Evolutionary conservation across 352 stramenopile species (phyloP).

Genomic region (Pseudoperonospora humuli): DNA sequence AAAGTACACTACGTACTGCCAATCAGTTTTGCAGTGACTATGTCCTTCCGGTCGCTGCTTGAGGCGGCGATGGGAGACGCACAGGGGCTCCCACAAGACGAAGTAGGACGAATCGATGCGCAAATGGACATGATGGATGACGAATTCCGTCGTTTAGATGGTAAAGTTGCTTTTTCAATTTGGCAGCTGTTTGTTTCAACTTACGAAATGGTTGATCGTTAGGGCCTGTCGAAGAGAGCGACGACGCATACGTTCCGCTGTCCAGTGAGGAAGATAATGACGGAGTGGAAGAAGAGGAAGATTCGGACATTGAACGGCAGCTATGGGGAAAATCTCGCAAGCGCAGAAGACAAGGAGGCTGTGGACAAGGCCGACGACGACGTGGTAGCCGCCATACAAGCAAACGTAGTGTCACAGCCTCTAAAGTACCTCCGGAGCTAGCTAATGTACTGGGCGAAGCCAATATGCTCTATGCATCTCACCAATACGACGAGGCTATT

Average conservation of each 20-base stretch:
- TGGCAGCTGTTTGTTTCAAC: neutral
- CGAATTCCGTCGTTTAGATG: constrained; percentile 12
- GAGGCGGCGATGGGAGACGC: constrained; percentile 71
- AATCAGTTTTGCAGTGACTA: constrained; percentile 18
- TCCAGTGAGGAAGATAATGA: constrained; percentile 54
- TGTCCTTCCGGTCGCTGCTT: constrained; percentile 82
- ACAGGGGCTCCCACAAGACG: constrained; percentile 37
- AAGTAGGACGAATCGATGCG: constrained; percentile 15
- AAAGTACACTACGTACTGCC: neutral
- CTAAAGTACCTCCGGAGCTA: constrained; percentile 72
- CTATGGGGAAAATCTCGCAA: constrained; percentile 73
- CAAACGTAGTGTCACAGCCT: constrained; percentile 55
- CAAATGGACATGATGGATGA: constrained; percentile 24
- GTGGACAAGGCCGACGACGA: constrained; percentile 16
- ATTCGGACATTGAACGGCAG: constrained; percentile 81
- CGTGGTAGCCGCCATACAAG: constrained; percentile 28
- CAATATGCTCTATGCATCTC: constrained; percentile 83
- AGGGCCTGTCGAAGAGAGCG: constrained; percentile 27
- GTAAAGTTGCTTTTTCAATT: neutral
- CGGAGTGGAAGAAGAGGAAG: constrained; percentile 37
- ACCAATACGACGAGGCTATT: constrained; percentile 81
- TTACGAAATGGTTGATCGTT: neutral
- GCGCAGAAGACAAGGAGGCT: constrained; percentile 27
- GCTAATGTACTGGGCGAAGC: constrained; percentile 72
- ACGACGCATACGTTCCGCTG: constrained; percentile 50